Evolutionary conservation across 1,139 yeast genomes (phyloP).

Genomic region (Chernovozyma aurita): DNA sequence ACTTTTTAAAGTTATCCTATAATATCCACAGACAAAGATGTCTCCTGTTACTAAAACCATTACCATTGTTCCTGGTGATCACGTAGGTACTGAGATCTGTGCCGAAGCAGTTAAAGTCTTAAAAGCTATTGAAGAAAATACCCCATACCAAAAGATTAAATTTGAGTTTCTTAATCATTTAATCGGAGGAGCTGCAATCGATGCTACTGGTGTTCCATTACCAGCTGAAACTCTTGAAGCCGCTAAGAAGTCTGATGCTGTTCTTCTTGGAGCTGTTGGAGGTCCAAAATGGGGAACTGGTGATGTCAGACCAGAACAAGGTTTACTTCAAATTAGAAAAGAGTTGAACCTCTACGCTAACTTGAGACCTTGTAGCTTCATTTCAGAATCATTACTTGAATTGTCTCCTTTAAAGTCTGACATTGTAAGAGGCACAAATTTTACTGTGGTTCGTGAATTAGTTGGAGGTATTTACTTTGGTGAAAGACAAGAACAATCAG

Average conservation of each 20-base stretch:
- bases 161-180: slow-evolving; percentile 79
- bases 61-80: slow-evolving; percentile 93
- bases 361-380: slow-evolving; percentile 93
- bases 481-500: slow-evolving; percentile 87
- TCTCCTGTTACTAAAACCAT: slow-evolving; percentile 49
- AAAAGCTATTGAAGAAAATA: slow-evolving; percentile 63
- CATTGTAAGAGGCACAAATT: slow-evolving; percentile 83
- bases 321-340: slow-evolving; percentile 86
- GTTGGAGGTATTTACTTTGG: slow-evolving; percentile 99
- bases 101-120: slow-evolving; percentile 90
- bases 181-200: slow-evolving; percentile 98
- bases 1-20: neutral
- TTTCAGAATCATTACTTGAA: slow-evolving; percentile 77
- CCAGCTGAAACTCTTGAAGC: slow-evolving; percentile 85
- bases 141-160: slow-evolving; percentile 50
- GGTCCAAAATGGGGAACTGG: slow-evolving; percentile 99
- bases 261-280: slow-evolving; percentile 94
- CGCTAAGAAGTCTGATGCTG: slow-evolving; percentile 89
- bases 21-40: slow-evolving; percentile 2
- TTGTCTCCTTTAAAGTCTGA: slow-evolving; percentile 84
- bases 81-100: slow-evolving; percentile 88
- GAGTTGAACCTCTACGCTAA: slow-evolving; percentile 93
- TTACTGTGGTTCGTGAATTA: slow-evolving; percentile 89
- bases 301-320: slow-evolving; percentile 93
- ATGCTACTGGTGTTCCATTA: slow-evolving; percentile 89